phyloP scores from a whole-genome alignment of 179 eudicot genomes.

The Pouteria campechiana region DNA sequence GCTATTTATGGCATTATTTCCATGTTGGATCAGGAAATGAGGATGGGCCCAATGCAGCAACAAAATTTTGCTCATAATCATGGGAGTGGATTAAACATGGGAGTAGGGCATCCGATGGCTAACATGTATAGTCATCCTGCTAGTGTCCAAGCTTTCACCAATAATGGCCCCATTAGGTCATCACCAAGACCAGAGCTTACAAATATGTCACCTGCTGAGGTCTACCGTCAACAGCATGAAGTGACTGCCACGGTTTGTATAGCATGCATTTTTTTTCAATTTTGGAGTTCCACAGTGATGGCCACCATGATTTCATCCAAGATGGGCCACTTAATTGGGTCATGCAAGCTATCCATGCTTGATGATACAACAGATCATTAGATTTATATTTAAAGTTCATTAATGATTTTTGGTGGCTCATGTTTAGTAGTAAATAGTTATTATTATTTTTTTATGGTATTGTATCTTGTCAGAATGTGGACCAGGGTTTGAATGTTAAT shows the following conservation, averaged over 20 bases:
- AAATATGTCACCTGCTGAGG: slow-evolving; percentile 52
- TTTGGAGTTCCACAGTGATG: too few species aligned
- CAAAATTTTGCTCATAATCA: slow-evolving; percentile 32
- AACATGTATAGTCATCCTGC: slow-evolving; percentile 38
- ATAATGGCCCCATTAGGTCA: slow-evolving; percentile 41
- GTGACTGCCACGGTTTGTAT: slow-evolving; percentile 75
- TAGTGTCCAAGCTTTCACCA: slow-evolving; percentile 35
- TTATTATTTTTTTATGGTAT: too few species aligned
- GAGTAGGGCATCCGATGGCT: slow-evolving; percentile 32
- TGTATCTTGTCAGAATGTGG: too few species aligned
- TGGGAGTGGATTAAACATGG: slow-evolving; percentile 29
- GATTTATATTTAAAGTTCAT: too few species aligned
- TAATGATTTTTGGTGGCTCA: too few species aligned
- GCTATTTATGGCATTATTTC: background rate
- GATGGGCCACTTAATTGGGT: too few species aligned
- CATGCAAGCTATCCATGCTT: too few species aligned
- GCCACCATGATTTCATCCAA: too few species aligned
- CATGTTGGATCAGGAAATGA: slow-evolving; percentile 42
- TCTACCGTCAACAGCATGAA: slow-evolving; percentile 80
- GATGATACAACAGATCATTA: too few species aligned
- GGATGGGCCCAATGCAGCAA: slow-evolving; percentile 33
- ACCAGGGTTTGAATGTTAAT: too few species aligned
- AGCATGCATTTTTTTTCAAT: too few species aligned
- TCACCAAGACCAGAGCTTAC: slow-evolving; percentile 34
- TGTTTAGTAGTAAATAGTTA: too few species aligned